These are phyloP conservation scores for Tuber indicum DNA, from an alignment of 495 filamentous ascomycete genomes.

Conservation along the genomic window DNA sequence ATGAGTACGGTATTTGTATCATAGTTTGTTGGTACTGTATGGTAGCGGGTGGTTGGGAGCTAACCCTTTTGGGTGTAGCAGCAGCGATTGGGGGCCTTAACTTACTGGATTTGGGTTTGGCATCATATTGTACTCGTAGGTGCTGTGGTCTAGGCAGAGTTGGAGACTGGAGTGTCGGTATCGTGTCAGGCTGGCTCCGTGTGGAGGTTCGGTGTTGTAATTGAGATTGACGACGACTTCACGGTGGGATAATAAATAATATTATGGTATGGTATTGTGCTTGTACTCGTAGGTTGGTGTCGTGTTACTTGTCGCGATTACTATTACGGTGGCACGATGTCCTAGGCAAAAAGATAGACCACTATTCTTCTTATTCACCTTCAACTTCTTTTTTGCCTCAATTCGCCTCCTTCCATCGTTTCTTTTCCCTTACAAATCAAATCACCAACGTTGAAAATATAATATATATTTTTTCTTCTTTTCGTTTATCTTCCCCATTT, in stretches of 20 bases:
- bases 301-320: not conserved
- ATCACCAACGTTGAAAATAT: not conserved
- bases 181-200: not conserved
- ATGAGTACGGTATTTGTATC: not conserved
- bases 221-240: not conserved
- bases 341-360: not conserved
- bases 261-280: no score
- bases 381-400: not conserved
- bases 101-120: not conserved
- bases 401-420: not conserved
- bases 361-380: not conserved
- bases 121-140: not conserved
- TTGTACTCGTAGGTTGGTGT: not conserved
- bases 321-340: not conserved
- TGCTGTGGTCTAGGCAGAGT: not conserved
- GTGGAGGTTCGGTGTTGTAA: not conserved
- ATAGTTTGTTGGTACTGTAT: not conserved
- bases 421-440: not conserved
- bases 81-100: not conserved
- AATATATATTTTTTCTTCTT: not conserved
- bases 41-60: not conserved
- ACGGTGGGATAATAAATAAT: not conserved
- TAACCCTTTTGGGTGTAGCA: not conserved
- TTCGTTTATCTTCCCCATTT: not conserved
- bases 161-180: not conserved